phyloP scores from a whole-genome alignment of 495 filamentous ascomycete genomes.

The Penicillium cataractarum region DNA sequence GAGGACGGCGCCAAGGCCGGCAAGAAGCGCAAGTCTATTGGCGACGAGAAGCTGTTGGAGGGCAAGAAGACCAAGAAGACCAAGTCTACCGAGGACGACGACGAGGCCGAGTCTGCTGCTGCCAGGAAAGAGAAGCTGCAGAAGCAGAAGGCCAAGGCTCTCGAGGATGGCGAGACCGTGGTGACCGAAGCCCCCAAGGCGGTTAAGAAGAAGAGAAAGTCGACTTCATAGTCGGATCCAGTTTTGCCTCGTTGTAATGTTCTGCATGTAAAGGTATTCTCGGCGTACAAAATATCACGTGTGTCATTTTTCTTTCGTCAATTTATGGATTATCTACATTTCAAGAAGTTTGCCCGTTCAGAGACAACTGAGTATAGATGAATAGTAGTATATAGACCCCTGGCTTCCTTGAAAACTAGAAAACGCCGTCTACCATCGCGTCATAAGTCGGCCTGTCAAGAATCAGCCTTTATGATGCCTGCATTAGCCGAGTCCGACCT shows the following conservation, averaged over 20 bases:
- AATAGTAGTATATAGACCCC: not conserved
- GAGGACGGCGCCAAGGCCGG: slow-evolving; percentile 58
- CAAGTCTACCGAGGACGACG: slow-evolving; percentile 49
- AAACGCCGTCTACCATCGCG: not conserved
- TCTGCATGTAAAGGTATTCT: slow-evolving; percentile 41
- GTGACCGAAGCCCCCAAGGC: slow-evolving; percentile 33
- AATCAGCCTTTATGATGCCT: slow-evolving; percentile 29
- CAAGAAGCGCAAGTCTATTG: slow-evolving; percentile 67
- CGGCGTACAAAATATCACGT: slow-evolving; percentile 47
- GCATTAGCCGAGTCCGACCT: slow-evolving; percentile 50
- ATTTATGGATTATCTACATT: not conserved
- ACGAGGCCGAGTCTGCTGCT: slow-evolving; percentile 52
- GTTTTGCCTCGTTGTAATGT: slow-evolving; percentile 33
- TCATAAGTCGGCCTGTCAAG: slow-evolving; percentile 11
- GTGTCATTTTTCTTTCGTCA: slow-evolving; percentile 22
- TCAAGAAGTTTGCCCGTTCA: not conserved
- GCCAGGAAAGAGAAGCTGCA: slow-evolving; percentile 64
- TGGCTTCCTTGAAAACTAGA: not conserved
- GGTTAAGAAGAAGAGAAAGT: slow-evolving; percentile 51
- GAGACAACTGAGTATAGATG: not conserved
- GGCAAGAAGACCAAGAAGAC: slow-evolving; percentile 59
- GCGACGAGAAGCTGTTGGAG: slow-evolving; percentile 60
- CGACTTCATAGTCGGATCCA: slow-evolving; percentile 39
- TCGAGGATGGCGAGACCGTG: slow-evolving; percentile 42
- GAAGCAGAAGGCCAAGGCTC: slow-evolving; percentile 54